These are phyloP conservation scores for Pezicula carpinea DNA, from an alignment of 2,329 filamentous ascomycete species.

Conservation along the genomic window DNA sequence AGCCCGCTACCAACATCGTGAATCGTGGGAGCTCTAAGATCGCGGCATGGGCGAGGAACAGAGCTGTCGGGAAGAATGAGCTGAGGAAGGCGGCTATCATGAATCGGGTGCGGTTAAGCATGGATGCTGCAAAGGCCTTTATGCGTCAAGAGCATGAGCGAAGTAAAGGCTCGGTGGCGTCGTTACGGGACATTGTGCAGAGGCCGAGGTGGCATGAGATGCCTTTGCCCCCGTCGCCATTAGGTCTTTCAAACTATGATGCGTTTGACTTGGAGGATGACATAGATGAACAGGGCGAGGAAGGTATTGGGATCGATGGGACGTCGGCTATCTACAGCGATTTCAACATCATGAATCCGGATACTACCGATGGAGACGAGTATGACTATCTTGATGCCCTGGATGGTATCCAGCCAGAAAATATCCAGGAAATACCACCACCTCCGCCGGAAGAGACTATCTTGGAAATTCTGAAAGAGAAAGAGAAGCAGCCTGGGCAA, in stretches of 20 bases:
- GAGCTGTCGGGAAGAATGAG: conserved; percentile 41
- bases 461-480: conserved; percentile 25
- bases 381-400: conserved; percentile 29
- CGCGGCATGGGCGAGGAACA: conserved; percentile 41
- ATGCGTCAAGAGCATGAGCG: conserved; percentile 20
- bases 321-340: conserved; percentile 25
- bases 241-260: conserved; percentile 30
- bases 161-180: conserved; percentile 14
- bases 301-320: conserved; percentile 12
- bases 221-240: conserved; percentile 25
- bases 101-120: conserved; percentile 51
- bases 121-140: conserved; percentile 29
- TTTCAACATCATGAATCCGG: conserved; percentile 28
- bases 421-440: conserved; percentile 22
- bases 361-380: conserved; percentile 19
- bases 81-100: conserved; percentile 62
- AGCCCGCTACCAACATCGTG: conserved; percentile 65
- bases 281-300: conserved; percentile 10
- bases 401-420: conserved; percentile 24
- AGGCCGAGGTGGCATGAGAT: conserved; percentile 22
- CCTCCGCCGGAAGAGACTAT: conserved; percentile 23
- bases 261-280: conserved; percentile 29
- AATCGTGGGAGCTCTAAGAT: conserved; percentile 48
- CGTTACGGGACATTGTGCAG: conserved; percentile 22
- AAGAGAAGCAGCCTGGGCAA: conserved; percentile 18